These are phyloP conservation scores for Sphagnum tenellum DNA, from an alignment of 225 moss, liverwort and hornwort genomes.

Conservation along the genomic window DNA sequence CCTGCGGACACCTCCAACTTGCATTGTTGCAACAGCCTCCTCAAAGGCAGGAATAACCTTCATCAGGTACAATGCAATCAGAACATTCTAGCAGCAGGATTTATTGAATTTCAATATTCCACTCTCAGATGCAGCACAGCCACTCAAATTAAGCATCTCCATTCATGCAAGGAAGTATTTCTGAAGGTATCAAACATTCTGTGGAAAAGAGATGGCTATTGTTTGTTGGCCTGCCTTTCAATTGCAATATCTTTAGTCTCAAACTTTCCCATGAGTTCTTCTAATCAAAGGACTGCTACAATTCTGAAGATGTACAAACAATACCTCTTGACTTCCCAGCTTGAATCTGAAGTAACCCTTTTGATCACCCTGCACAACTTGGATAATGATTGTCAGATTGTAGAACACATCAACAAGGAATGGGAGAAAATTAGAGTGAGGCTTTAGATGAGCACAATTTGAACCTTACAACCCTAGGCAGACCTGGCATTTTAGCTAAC, in stretches of 20 bases:
- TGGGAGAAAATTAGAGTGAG: too few species aligned
- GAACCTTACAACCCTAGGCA: too few species aligned
- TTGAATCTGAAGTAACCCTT: constrained; percentile 74
- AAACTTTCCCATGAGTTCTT: background rate
- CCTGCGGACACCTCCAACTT: constrained; percentile 87
- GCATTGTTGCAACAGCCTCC: constrained; percentile 89
- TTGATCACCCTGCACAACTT: constrained; percentile 59
- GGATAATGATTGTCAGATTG: too few species aligned
- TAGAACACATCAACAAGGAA: too few species aligned
- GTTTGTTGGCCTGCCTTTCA: too few species aligned
- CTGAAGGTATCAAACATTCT: too few species aligned
- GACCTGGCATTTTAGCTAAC: too few species aligned
- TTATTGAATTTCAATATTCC: too few species aligned
- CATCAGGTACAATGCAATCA: background rate
- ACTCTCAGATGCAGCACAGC: background rate
- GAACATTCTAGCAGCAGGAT: background rate
- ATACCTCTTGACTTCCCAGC: constrained; percentile 74
- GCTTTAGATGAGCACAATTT: too few species aligned
- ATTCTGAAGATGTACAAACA: background rate
- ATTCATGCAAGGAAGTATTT: background rate
- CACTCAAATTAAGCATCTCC: background rate
- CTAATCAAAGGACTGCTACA: too few species aligned
- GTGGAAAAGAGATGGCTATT: too few species aligned
- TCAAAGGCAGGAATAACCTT: constrained; percentile 99
- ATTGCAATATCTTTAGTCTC: too few species aligned